These are phyloP conservation scores for Cyberlindnera sargentensis DNA, from an alignment of 805 yeast species.

Conservation along the genomic window DNA sequence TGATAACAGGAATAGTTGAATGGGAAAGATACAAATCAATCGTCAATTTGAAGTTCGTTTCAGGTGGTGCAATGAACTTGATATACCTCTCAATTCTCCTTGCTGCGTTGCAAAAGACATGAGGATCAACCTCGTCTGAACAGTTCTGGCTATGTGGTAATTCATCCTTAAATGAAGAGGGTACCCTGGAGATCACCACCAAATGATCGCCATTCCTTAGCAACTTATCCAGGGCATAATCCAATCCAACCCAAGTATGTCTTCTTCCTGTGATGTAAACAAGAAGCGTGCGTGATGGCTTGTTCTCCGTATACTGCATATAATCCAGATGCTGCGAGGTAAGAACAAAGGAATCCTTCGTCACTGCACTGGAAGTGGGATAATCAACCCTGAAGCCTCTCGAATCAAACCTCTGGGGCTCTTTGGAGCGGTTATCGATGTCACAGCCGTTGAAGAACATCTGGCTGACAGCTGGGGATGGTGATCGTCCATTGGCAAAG, in stretches of 20 bases:
- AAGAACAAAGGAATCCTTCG: slow-evolving; percentile 10
- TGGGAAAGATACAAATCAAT: slow-evolving; percentile 55
- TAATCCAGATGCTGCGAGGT: background rate
- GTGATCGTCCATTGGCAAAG: slow-evolving; percentile 3
- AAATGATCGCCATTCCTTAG: slow-evolving; percentile 61
- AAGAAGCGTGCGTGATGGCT: slow-evolving; percentile 39
- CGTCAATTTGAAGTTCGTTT: slow-evolving; percentile 39
- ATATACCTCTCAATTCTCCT: slow-evolving; percentile 31
- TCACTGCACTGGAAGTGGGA: slow-evolving; percentile 15
- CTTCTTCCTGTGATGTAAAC: slow-evolving; percentile 63
- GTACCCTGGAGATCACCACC: slow-evolving; percentile 51
- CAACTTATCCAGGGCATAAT: slow-evolving; percentile 52
- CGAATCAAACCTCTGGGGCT: background rate
- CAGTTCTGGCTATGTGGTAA: background rate
- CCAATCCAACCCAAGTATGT: slow-evolving; percentile 81
- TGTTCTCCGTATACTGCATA: background rate
- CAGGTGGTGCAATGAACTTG: slow-evolving; percentile 15
- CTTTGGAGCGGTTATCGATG: background rate
- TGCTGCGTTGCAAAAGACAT: background rate
- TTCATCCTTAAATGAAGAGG: slow-evolving; percentile 8
- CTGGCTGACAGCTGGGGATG: background rate
- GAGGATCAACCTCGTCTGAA: background rate
- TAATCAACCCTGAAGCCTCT: slow-evolving; percentile 19
- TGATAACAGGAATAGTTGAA: slow-evolving; percentile 45
- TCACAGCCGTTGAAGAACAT: background rate